Conservation (phyloP, 208 protist species). For the Trypanosoma boissoni region DNA sequence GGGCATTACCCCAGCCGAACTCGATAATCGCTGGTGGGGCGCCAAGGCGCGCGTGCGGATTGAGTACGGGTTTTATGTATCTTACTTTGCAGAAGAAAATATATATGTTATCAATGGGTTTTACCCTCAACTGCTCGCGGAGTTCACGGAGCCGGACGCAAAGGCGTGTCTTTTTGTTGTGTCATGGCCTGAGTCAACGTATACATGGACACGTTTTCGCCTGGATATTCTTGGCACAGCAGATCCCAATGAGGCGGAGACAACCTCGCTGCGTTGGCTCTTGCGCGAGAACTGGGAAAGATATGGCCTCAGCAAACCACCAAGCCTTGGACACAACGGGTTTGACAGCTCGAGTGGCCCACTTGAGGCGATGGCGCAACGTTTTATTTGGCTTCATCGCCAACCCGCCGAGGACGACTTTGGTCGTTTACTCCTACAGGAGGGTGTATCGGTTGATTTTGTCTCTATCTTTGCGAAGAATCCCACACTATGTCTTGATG, state of each 20-base stretch:
- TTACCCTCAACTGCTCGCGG: conserved; percentile 48
- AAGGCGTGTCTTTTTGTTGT: conserved; percentile 36
- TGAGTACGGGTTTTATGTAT: conserved; percentile 42
- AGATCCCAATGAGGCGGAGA: conserved; percentile 38
- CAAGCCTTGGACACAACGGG: conserved; percentile 42
- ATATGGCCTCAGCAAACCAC: conserved; percentile 39
- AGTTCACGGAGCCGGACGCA: conserved; percentile 28
- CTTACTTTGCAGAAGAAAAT: conserved; percentile 28
- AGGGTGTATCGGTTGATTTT: conserved; percentile 31
- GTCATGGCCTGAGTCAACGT: conserved; percentile 38
- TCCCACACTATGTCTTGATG: conserved; percentile 23
- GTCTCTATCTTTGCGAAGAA: conserved; percentile 44
- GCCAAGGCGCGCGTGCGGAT: conserved; percentile 26
- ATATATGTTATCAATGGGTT: conserved; percentile 80
- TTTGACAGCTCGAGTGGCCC: conserved; percentile 53
- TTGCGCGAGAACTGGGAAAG: conserved; percentile 41
- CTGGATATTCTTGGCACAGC: conserved; percentile 48
- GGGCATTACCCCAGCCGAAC: conserved; percentile 24
- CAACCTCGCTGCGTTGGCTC: conserved; percentile 35
- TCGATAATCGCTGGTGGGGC: conserved; percentile 41
- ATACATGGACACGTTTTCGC: conserved; percentile 50
- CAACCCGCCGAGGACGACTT: conserved; percentile 58
- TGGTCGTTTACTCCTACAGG: conserved; percentile 41
- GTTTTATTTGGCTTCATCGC: conserved; percentile 58
- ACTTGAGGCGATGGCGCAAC: conserved; percentile 70